Conservation (phyloP, 164 flowering plant species). For the Annona cherimola region DNA sequence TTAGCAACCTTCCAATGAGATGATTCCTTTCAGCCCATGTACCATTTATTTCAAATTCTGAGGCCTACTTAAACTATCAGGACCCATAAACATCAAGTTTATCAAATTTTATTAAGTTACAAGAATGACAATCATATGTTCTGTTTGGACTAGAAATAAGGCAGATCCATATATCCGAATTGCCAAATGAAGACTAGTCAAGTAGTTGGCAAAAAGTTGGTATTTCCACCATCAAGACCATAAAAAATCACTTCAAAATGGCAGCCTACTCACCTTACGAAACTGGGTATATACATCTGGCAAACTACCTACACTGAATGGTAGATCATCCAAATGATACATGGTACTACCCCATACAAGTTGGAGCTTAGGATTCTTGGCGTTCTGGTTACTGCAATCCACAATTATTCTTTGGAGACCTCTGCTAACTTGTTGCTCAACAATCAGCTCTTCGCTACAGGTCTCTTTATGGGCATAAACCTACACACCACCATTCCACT, state of each 20-base stretch:
- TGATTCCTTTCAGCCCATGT: neutral
- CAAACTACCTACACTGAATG: slow-evolving; percentile 42
- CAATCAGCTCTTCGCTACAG: slow-evolving; percentile 78
- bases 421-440: slow-evolving; percentile 50
- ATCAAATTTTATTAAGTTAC: neutral
- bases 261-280: slow-evolving; percentile 55
- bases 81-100: neutral
- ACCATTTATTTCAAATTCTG: neutral
- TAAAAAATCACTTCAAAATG: neutral
- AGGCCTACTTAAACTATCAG: neutral
- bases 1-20: neutral
- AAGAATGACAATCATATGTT: neutral
- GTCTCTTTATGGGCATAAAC: slow-evolving; percentile 95
- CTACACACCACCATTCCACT: slow-evolving; percentile 26
- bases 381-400: slow-evolving; percentile 9
- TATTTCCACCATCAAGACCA: neutral
- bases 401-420: slow-evolving; percentile 29
- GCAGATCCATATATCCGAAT: neutral
- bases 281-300: slow-evolving; percentile 92
- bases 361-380: slow-evolving; percentile 39
- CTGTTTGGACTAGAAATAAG: neutral
- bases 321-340: slow-evolving; percentile 90
- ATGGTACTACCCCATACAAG: slow-evolving; percentile 85
- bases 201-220: neutral
- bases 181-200: neutral